A percentile compares a stretch with the other conserved stretches of the same genome.
Evolutionary conservation across 1,284 basidiomycete species (phyloP).

Genomic region (Ganoderma sinense): DNA sequence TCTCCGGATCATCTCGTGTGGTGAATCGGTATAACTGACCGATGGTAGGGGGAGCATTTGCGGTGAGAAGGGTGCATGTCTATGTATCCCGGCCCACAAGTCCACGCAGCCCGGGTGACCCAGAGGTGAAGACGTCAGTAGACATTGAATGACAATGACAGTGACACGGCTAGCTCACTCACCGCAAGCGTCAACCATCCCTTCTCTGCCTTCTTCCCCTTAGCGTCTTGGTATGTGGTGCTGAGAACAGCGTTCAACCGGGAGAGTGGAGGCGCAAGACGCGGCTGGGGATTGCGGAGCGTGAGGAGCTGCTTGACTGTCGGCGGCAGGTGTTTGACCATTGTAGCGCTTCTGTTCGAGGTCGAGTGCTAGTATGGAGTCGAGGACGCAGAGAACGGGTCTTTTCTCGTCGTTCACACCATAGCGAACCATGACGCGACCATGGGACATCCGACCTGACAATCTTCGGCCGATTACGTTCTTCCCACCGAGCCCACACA

Average conservation of each 20-base stretch:
- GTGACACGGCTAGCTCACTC: conserved; percentile 37
- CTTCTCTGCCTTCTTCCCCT: conserved; percentile 68
- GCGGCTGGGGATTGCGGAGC: conserved; percentile 70
- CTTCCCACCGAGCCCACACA: not conserved
- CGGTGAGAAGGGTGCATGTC: conserved; percentile 86
- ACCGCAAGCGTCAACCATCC: conserved; percentile 88
- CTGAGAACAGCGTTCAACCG: conserved; percentile 65
- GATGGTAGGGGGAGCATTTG: conserved; percentile 83
- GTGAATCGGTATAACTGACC: conserved; percentile 83
- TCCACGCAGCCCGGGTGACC: not conserved
- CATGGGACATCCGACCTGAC: not conserved
- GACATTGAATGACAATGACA: not conserved
- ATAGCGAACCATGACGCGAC: not conserved
- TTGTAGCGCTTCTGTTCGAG: conserved; percentile 31
- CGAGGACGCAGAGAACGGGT: not conserved
- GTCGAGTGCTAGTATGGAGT: not conserved
- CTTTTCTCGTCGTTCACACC: not conserved
- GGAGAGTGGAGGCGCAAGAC: conserved; percentile 62
- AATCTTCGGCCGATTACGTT: not conserved
- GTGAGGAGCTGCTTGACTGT: conserved; percentile 78
- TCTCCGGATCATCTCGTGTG: conserved; percentile 57
- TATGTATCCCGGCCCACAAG: conserved; percentile 38
- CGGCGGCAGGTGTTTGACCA: conserved; percentile 54
- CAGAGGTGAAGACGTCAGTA: not conserved
- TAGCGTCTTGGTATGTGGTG: conserved; percentile 69